Conservation (phyloP, 1,139 yeast genomes). For the Blastobotrys persicus region DNA sequence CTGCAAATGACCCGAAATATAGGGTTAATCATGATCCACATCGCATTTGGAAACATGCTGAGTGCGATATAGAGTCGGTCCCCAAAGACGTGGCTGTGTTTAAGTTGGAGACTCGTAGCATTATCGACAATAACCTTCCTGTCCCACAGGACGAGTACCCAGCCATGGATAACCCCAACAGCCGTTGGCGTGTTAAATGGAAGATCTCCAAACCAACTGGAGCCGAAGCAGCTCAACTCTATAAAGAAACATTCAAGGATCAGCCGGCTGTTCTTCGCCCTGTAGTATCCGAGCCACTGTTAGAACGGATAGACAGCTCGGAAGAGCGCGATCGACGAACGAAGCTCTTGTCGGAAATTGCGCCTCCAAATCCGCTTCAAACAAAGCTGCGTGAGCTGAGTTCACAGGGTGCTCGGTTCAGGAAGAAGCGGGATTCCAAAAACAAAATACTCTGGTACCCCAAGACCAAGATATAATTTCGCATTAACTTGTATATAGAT, state of each 20-base stretch:
- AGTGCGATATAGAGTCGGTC: constrained; percentile 14
- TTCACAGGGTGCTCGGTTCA: constrained; percentile 18
- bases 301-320: constrained; percentile 27
- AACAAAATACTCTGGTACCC: constrained; percentile 6
- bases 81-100: constrained; percentile 26
- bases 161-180: constrained; percentile 8
- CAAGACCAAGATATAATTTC: background rate
- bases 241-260: constrained; percentile 19
- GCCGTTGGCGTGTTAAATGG: constrained; percentile 24
- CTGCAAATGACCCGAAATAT: constrained; percentile 13
- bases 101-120: constrained; percentile 2
- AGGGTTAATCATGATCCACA: constrained; percentile 20
- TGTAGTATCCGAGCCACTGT: constrained; percentile 29
- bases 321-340: constrained; percentile 22
- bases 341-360: constrained; percentile 26
- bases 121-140: constrained; percentile 16
- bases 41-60: constrained; percentile 26
- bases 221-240: constrained; percentile 15
- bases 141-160: constrained; percentile 21
- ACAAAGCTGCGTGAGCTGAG: constrained; percentile 28
- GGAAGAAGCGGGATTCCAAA: constrained; percentile 14
- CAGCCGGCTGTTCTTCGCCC: constrained; percentile 17
- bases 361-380: constrained; percentile 33
- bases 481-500: constrained; percentile 3
- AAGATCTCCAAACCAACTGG: constrained; percentile 19